These are phyloP conservation scores for Penicillium brasilianum DNA, from an alignment of 2,329 filamentous ascomycete genomes.

Conservation along the genomic window DNA sequence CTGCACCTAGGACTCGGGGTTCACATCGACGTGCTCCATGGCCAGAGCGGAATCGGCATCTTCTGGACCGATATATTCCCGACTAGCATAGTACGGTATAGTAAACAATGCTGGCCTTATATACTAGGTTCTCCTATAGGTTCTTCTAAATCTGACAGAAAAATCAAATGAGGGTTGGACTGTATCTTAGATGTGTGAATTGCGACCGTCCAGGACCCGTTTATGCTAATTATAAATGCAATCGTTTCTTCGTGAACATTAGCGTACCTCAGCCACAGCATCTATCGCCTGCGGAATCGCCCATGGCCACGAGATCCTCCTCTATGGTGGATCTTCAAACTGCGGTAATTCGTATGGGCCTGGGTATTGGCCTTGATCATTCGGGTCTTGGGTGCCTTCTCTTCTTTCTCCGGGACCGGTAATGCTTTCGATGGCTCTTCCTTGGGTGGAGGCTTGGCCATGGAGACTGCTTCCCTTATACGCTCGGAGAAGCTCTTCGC, in stretches of 20 bases:
- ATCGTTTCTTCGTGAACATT: constrained; percentile 26
- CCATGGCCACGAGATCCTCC: constrained; percentile 42
- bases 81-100: constrained; percentile 27
- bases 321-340: constrained; percentile 53
- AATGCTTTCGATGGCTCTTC: constrained; percentile 23
- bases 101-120: not conserved
- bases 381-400: constrained; percentile 34
- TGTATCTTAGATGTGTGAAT: not conserved
- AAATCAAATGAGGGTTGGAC: not conserved
- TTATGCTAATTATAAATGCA: constrained; percentile 26
- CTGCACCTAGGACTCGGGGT: not conserved
- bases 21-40: constrained; percentile 8
- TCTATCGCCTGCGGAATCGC: constrained; percentile 46
- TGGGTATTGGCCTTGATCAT: constrained; percentile 48
- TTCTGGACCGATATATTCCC: constrained; percentile 41
- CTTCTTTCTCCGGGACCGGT: constrained; percentile 23
- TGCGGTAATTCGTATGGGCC: constrained; percentile 56
- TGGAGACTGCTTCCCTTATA: constrained; percentile 44
- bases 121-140: not conserved
- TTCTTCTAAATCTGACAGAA: not conserved
- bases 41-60: constrained; percentile 27
- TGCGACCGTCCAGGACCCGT: not conserved
- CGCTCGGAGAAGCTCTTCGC: constrained; percentile 44
- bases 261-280: not conserved
- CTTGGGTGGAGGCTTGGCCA: constrained; percentile 24